These are phyloP conservation scores for Spathaspora sp. DNA, from an alignment of 805 yeast genomes.

Conservation along the genomic window DNA sequence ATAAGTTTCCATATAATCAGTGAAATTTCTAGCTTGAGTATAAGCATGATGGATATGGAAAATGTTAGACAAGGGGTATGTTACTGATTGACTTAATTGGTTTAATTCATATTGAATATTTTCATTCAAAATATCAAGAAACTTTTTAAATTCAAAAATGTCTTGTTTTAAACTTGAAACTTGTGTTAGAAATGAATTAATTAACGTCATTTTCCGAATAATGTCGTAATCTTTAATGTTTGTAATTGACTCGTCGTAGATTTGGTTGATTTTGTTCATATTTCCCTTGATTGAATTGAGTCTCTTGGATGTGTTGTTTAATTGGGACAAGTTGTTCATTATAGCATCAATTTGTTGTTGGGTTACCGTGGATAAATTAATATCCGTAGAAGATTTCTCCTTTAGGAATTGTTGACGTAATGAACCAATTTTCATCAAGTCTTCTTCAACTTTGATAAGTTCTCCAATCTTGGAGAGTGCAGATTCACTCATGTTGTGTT, in stretches of 20 bases:
- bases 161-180: conserved; percentile 63
- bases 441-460: conserved; percentile 44
- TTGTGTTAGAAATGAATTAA: conserved; percentile 69
- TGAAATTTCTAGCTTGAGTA: conserved; percentile 70
- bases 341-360: conserved; percentile 59
- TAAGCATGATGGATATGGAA: conserved; percentile 67
- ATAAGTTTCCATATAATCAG: conserved; percentile 66
- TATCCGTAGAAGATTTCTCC: conserved; percentile 73
- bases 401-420: conserved; percentile 54
- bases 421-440: conserved; percentile 49
- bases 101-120: conserved; percentile 46
- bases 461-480: conserved; percentile 32
- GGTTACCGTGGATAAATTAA: conserved; percentile 70
- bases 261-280: conserved; percentile 42
- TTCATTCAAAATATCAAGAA: conserved; percentile 46
- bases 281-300: conserved; percentile 34
- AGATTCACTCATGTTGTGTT: background rate
- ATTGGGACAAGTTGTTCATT: conserved; percentile 45
- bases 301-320: conserved; percentile 43
- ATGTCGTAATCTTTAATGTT: conserved; percentile 65
- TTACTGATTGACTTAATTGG: conserved; percentile 29
- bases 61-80: conserved; percentile 50
- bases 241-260: conserved; percentile 54
- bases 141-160: conserved; percentile 52
- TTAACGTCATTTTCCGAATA: conserved; percentile 61